A percentile compares a stretch with the other conserved stretches of the same genome.
Evolutionary conservation across 495 filamentous ascomycete genomes (phyloP).

Genomic region (Cercophora samala): DNA sequence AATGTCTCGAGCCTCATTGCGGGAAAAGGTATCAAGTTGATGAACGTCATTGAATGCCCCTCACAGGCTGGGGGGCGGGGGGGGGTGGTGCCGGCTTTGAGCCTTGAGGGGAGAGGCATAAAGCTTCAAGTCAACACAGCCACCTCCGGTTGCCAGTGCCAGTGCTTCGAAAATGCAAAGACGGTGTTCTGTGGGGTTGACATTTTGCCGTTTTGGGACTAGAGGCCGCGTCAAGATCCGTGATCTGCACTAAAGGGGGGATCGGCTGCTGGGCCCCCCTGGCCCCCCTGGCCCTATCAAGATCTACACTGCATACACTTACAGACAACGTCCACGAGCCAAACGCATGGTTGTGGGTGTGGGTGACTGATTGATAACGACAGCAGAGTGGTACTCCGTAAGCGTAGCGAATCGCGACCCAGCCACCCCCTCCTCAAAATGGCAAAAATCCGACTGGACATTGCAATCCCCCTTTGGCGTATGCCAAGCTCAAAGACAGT

Average conservation of each 20-base stretch:
- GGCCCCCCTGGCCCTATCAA: not conserved
- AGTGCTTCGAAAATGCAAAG: not conserved
- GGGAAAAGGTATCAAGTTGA: not conserved
- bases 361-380: conserved; percentile 10
- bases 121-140: conserved; percentile 2
- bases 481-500: conserved; percentile 2
- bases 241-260: conserved; percentile 13
- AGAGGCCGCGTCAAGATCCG: not conserved
- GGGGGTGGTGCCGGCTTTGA: not conserved
- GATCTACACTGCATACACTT: not conserved
- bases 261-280: conserved; percentile 3
- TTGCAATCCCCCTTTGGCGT: not conserved
- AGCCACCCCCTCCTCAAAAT: not conserved
- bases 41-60: not conserved
- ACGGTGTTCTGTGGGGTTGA: not conserved
- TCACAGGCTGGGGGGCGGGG: not conserved
- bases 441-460: conserved; percentile 7
- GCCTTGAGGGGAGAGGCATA: not conserved
- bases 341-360: not conserved
- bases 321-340: not conserved
- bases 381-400: not conserved
- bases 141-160: conserved; percentile 7
- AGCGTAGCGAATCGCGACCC: not conserved
- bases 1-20: conserved; percentile 3
- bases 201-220: conserved; percentile 6